Evolutionary conservation across 2,329 filamentous ascomycete species (phyloP).

Genomic region (Aureobasidium sp.): DNA sequence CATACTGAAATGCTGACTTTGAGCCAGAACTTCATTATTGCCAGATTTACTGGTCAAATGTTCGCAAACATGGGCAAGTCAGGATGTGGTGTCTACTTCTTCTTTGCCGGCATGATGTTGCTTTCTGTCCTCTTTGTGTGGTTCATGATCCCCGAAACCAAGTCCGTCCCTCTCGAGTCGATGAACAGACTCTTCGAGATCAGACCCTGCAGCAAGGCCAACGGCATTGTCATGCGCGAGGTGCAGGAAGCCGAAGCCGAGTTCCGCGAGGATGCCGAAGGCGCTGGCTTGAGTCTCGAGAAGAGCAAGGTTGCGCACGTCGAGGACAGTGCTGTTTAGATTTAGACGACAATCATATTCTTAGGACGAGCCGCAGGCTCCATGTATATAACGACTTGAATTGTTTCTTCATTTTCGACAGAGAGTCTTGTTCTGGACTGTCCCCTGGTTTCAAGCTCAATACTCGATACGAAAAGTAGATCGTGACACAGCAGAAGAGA

Average conservation of each 20-base stretch:
- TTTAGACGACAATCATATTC: background rate
- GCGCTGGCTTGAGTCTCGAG: conserved; percentile 4
- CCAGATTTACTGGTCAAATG: conserved; percentile 43
- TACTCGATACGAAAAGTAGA: too few relatives aligned
- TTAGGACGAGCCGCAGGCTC: background rate
- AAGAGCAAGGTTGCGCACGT: conserved; percentile 6
- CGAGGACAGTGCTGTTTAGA: background rate
- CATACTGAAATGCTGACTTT: background rate
- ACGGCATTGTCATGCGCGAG: conserved; percentile 33
- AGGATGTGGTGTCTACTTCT: conserved; percentile 36
- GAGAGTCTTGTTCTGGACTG: too few relatives aligned
- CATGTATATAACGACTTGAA: background rate
- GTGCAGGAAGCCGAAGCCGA: conserved; percentile 7
- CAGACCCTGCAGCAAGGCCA: conserved; percentile 36
- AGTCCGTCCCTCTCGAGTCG: conserved; percentile 39
- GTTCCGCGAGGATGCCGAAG: conserved; percentile 11
- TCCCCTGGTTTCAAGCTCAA: too few relatives aligned
- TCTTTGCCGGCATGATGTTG: conserved; percentile 43
- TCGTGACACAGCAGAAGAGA: background rate
- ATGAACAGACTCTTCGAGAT: conserved; percentile 43
- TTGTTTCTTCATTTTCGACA: background rate
- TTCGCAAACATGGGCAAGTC: conserved; percentile 35
- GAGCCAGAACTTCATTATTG: conserved; percentile 30
- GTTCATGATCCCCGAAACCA: conserved; percentile 39
- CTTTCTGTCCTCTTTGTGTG: conserved; percentile 39